Evolutionary conservation across 192 early-diverging fungal genomes (phyloP).

Genomic region (Cladochytrium replicatum): DNA sequence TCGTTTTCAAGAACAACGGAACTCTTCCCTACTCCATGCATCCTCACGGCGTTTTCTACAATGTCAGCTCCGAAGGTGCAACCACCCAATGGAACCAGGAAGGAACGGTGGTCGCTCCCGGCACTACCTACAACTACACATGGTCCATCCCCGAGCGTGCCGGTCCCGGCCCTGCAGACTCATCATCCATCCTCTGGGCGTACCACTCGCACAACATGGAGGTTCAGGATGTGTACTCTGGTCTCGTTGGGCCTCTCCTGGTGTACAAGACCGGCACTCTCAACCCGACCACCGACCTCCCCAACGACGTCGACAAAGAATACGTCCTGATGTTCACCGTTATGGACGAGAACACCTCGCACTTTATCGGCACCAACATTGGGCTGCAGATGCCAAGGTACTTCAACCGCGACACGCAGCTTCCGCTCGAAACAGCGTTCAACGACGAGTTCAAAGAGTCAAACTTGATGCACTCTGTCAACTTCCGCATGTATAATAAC

Average conservation of each 20-base stretch:
- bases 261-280: slow-evolving; percentile 23
- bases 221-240: slow-evolving; percentile 20
- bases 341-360: slow-evolving; percentile 2
- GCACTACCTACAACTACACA: slow-evolving; percentile 16
- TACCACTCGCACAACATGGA: slow-evolving; percentile 18
- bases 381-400: too few species aligned
- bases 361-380: too few species aligned
- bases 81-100: too few species aligned
- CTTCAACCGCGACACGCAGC: too few species aligned
- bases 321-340: slow-evolving; percentile 1
- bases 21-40: too few species aligned
- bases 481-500: too few species aligned
- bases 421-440: too few species aligned
- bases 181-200: slow-evolving; percentile 22
- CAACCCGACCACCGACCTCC: slow-evolving; percentile 1
- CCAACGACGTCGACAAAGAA: background rate
- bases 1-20: too few species aligned
- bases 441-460: too few species aligned
- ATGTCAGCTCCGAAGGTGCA: too few species aligned
- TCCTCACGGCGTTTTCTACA: too few species aligned
- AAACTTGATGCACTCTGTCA: too few species aligned
- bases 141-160: slow-evolving; percentile 19
- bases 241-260: slow-evolving; percentile 23
- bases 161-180: slow-evolving; percentile 11
- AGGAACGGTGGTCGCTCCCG: slow-evolving; percentile 9